These are phyloP conservation scores for Boletus nobilissimus DNA, from an alignment of 1,284 basidiomycete species.

Conservation along the genomic window DNA sequence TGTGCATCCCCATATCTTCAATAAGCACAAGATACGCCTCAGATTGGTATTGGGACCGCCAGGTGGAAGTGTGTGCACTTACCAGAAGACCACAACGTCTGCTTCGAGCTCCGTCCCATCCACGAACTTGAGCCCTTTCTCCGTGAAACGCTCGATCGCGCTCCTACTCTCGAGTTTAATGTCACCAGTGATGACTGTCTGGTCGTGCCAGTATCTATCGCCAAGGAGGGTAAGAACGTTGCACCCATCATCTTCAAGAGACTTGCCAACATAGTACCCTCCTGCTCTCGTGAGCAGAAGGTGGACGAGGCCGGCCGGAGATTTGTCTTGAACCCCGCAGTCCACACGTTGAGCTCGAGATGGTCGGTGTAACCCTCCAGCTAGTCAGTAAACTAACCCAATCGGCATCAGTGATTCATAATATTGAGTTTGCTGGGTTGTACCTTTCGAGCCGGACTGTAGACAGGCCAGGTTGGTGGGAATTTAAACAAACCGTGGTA, in stretches of 20 bases:
- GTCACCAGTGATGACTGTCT: conserved; percentile 53
- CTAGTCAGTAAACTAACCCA: conserved; percentile 59
- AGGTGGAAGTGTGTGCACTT: background rate
- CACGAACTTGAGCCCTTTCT: conserved; percentile 51
- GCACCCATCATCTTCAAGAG: background rate
- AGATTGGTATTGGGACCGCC: no score
- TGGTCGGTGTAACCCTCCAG: conserved; percentile 64
- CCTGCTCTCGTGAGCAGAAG: conserved; percentile 51
- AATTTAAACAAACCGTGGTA: conserved; percentile 34
- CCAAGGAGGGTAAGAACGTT: background rate
- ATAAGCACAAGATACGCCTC: no score
- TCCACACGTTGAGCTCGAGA: no score
- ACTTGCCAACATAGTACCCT: conserved; percentile 54
- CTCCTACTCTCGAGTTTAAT: conserved; percentile 58
- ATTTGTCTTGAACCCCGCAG: no score
- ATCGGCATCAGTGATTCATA: background rate
- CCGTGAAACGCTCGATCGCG: conserved; percentile 49
- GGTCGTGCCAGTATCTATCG: conserved; percentile 51
- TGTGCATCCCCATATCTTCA: conserved; percentile 43
- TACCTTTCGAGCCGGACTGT: conserved; percentile 41
- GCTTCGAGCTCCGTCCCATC: conserved; percentile 57
- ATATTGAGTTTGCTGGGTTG: no score
- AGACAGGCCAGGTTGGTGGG: conserved; percentile 54
- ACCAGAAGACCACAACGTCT: conserved; percentile 60
- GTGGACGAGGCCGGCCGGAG: conserved; percentile 53